These are phyloP conservation scores for Brettanomyces naardenensis DNA, from an alignment of 805 yeast species.

Conservation along the genomic window DNA sequence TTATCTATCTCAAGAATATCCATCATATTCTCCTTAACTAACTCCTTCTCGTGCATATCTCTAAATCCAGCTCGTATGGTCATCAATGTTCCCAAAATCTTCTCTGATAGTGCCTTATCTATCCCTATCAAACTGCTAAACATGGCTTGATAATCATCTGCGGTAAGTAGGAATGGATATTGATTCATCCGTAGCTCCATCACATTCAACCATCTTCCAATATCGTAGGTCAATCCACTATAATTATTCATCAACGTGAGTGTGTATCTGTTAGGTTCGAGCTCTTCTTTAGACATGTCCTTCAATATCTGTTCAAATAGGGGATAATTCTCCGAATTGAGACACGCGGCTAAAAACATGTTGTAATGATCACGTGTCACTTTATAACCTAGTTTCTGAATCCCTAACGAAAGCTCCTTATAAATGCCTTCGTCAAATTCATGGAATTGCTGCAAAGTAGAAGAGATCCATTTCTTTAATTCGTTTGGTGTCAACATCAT, in stretches of 20 bases:
- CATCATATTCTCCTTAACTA: conserved; percentile 1
- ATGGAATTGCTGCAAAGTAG: conserved; percentile 6
- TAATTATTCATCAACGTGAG: conserved; percentile 11
- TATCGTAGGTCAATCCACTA: conserved; percentile 9
- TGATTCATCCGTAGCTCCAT: conserved; percentile 14
- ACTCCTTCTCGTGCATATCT: conserved; percentile 5
- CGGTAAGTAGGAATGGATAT: conserved; percentile 9
- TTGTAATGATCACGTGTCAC: conserved; percentile 3
- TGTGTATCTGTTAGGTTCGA: conserved; percentile 14
- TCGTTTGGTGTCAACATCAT: conserved; percentile 16
- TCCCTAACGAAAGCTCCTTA: conserved; percentile 5
- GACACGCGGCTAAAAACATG: conserved; percentile 1
- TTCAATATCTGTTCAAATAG: background rate
- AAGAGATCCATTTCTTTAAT: conserved; percentile 10
- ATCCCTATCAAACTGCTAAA: conserved; percentile 11
- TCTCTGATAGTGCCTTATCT: conserved; percentile 11
- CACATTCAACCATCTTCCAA: conserved; percentile 12
- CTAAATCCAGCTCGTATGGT: conserved; percentile 11
- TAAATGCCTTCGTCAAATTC: conserved; percentile 10
- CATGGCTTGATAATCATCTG: conserved; percentile 10
- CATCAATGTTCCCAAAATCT: conserved; percentile 14
- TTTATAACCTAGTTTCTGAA: conserved; percentile 10
- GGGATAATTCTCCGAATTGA: background rate
- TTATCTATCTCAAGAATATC: conserved; percentile 7
- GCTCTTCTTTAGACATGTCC: conserved; percentile 1